These are phyloP conservation scores for Codiaeum variegatum DNA, from an alignment of 441 rosid genomes.

Conservation along the genomic window DNA sequence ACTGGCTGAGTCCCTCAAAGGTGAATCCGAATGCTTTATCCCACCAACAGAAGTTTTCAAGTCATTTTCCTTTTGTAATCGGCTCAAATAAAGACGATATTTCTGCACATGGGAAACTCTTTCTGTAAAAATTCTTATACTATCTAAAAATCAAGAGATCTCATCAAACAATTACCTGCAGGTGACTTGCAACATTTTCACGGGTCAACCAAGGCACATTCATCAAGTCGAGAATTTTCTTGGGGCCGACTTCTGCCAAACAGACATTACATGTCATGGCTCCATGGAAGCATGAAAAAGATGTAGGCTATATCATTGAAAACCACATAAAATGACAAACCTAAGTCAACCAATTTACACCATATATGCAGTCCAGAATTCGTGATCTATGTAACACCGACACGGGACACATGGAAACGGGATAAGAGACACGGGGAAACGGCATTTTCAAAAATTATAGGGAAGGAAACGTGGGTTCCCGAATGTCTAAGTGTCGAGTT, in stretches of 20 bases:
- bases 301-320: slow-evolving; percentile 10
- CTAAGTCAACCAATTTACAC: slow-evolving; percentile 3
- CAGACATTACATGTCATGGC: slow-evolving; percentile 38
- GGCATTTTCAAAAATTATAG: too few relatives aligned
- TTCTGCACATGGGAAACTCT: slow-evolving; percentile 52
- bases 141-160: not conserved
- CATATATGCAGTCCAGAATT: not conserved
- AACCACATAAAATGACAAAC: slow-evolving; percentile 5
- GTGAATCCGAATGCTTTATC: slow-evolving; percentile 50
- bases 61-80: slow-evolving; percentile 74
- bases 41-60: slow-evolving; percentile 42
- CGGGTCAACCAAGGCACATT: slow-evolving; percentile 67
- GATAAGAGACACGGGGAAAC: too few relatives aligned
- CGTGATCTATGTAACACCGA: too few relatives aligned
- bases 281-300: slow-evolving; percentile 31
- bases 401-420: too few relatives aligned
- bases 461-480: too few relatives aligned
- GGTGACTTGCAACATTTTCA: slow-evolving; percentile 89
- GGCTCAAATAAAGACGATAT: slow-evolving; percentile 87
- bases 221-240: slow-evolving; percentile 78
- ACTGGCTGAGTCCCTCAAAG: slow-evolving; percentile 41
- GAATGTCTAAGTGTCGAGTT: too few relatives aligned
- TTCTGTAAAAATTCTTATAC: slow-evolving; percentile 16
- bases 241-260: slow-evolving; percentile 89
- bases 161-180: slow-evolving; percentile 55